These are phyloP conservation scores for Ganoderma boninense DNA, from an alignment of 1,284 basidiomycete species.

Conservation along the genomic window DNA sequence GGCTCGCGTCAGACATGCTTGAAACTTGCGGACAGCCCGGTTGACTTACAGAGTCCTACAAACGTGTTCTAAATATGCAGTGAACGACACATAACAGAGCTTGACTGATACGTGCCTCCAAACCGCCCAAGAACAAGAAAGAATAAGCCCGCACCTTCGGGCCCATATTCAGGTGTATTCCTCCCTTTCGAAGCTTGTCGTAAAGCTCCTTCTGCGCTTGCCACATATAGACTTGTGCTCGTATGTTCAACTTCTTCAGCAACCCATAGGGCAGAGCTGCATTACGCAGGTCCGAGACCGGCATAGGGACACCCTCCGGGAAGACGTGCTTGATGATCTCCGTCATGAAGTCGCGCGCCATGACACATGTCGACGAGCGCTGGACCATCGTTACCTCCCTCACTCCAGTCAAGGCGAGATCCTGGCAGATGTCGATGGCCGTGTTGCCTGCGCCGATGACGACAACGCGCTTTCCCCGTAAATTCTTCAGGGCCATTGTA, in stretches of 20 bases:
- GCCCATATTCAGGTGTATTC: conserved; percentile 65
- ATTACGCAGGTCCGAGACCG: conserved; percentile 55
- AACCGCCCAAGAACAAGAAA: conserved; percentile 47
- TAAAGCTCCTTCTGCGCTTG: conserved; percentile 53
- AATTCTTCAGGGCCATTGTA: conserved; percentile 50
- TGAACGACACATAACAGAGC: conserved; percentile 4
- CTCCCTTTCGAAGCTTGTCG: conserved; percentile 62
- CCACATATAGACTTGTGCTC: conserved; percentile 34
- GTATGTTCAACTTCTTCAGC: conserved; percentile 41
- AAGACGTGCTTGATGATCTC: conserved; percentile 41
- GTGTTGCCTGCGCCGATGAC: conserved; percentile 61
- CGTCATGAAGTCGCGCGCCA: conserved; percentile 38
- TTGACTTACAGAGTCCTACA: conserved; percentile 30
- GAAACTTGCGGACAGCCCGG: neutral
- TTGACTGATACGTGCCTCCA: conserved; percentile 42
- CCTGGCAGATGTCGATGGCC: conserved; percentile 54
- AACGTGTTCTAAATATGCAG: neutral
- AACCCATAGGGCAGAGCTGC: conserved; percentile 50
- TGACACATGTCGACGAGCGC: conserved; percentile 40
- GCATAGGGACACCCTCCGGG: conserved; percentile 50
- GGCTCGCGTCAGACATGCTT: neutral
- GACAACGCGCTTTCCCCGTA: conserved; percentile 57
- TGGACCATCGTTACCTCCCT: conserved; percentile 43
- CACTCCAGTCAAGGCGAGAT: conserved; percentile 50
- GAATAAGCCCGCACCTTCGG: conserved; percentile 62